Base-by-base conservation (phyloP, 192 early-diverging fungal species). In the Linnemannia elongata region DNA sequence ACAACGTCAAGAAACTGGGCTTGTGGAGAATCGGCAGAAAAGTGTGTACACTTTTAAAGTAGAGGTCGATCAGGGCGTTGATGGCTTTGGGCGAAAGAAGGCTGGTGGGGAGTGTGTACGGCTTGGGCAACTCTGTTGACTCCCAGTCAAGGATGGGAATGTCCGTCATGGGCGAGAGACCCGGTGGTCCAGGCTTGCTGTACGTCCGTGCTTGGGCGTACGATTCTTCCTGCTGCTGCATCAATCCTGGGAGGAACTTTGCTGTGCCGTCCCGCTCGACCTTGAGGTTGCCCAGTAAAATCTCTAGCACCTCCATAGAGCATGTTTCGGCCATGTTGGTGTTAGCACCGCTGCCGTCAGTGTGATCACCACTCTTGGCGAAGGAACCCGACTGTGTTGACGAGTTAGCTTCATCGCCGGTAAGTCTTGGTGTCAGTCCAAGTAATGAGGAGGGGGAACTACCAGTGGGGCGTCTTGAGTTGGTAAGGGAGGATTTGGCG, bases 1-100 rank as follows among this genome's bases (percentile, higher is more conserved):
- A 85, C 4, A 79, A 74, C 9, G 77, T 79, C 54, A 89, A 49
- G 80, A 93, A 92, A n/a, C 74, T 68, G 7, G 87, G 41, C 38
- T 90, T 91, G 66, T 92, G 89, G 4, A 93, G 69, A 24, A 93
- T 87, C 20, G 93, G 93, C 30, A 89, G 63, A 49, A 92, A 92
- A 1, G 88, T 83, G 52, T 93, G 93, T 15, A 92, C 89, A 78
- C 91, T 82, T n/a, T 89, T 79, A 71, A 93, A 93, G 55, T 93
- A 93, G 30, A 84, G 76, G 27, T 90, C 74, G 36, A 92, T 73
- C 69, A 89, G 38, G 12, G 73, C 47, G 22, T 44, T 55, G 45
- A 76, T 81, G 17, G 75, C 78, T 38, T 74, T 76, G 27, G 73
- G 38, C 0, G 78, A 35, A 1, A 86, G 69, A 17, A 86, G 30